Conservation (phyloP, 108 stramenopile genomes). For the Pseudonitzschia delicatissima region DNA sequence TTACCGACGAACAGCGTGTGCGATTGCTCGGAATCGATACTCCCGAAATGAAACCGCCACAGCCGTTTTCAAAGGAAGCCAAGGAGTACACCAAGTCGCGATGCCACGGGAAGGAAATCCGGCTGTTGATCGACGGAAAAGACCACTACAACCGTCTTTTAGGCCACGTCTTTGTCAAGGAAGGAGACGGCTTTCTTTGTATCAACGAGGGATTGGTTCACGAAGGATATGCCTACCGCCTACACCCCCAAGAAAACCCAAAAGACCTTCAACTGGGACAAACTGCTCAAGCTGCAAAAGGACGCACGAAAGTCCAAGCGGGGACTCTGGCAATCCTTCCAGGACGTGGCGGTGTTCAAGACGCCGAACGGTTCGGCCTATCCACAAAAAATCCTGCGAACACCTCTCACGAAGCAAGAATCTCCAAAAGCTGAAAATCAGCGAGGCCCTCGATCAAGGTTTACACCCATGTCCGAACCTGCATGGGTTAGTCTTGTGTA, state of each 20-base stretch:
- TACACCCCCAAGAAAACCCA: conserved; percentile 50
- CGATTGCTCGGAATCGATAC: conserved; percentile 79
- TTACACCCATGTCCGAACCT: conserved; percentile 74
- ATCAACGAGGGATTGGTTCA: conserved; percentile 79
- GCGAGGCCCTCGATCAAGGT: conserved; percentile 57
- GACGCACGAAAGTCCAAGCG: conserved; percentile 36
- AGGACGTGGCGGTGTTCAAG: conserved; percentile 41
- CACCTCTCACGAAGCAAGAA: conserved; percentile 48
- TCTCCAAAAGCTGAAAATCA: conserved; percentile 36
- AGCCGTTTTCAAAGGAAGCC: conserved; percentile 76
- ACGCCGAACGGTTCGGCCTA: conserved; percentile 69
- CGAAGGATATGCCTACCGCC: conserved; percentile 49
- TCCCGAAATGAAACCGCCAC: conserved; percentile 75
- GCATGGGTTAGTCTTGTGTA: conserved; percentile 29
- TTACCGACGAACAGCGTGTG: conserved; percentile 56
- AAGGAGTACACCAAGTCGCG: conserved; percentile 63
- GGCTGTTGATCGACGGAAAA: conserved; percentile 46
- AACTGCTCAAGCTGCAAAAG: conserved; percentile 52
- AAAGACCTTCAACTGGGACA: conserved; percentile 55
- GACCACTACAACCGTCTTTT: conserved; percentile 75
- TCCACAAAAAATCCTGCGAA: conserved; percentile 55
- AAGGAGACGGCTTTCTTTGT: conserved; percentile 46
- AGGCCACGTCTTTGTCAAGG: conserved; percentile 54
- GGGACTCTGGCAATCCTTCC: conserved; percentile 31
- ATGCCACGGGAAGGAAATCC: conserved; percentile 58